Percentiles rank a stretch among this genome's conserved stretches.
phyloP scores from a whole-genome alignment of 305 asterid genomes.

The Solanum hybrid region DNA sequence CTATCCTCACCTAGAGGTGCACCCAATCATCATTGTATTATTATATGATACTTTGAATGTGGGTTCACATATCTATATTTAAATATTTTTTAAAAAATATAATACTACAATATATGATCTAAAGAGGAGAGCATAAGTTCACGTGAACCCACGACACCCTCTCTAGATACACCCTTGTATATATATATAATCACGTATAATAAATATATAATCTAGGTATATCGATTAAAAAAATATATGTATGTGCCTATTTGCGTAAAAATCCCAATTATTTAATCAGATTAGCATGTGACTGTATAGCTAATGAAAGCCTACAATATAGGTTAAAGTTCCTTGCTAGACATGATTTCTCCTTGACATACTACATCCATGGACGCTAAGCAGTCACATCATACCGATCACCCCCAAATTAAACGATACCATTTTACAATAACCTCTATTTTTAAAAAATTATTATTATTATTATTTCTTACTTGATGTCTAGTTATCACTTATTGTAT shows the following conservation, averaged over 20 bases:
- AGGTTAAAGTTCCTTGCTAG: background rate
- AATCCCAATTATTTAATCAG: background rate
- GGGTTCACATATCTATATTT: too few species aligned
- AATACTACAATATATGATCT: too few species aligned
- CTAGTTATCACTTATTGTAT: background rate
- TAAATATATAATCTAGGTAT: background rate
- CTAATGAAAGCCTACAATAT: background rate
- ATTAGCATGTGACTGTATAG: background rate
- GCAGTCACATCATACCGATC: background rate
- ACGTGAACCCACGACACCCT: too few species aligned
- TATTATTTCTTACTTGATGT: background rate
- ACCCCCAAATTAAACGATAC: background rate
- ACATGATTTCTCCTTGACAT: background rate
- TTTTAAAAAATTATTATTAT: too few species aligned
- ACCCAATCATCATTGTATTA: too few species aligned
- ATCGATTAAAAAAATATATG: too few species aligned
- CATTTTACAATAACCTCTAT: background rate
- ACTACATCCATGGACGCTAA: background rate
- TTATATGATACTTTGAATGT: too few species aligned
- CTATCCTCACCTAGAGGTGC: background rate
- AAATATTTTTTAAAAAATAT: too few species aligned
- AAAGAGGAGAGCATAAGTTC: background rate
- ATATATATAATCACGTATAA: too few species aligned
- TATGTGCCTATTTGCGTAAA: background rate
- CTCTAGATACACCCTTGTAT: too few species aligned